Evolutionary conservation across 495 filamentous ascomycete species (phyloP).

Genomic region (Annulohypoxylon nitens): DNA sequence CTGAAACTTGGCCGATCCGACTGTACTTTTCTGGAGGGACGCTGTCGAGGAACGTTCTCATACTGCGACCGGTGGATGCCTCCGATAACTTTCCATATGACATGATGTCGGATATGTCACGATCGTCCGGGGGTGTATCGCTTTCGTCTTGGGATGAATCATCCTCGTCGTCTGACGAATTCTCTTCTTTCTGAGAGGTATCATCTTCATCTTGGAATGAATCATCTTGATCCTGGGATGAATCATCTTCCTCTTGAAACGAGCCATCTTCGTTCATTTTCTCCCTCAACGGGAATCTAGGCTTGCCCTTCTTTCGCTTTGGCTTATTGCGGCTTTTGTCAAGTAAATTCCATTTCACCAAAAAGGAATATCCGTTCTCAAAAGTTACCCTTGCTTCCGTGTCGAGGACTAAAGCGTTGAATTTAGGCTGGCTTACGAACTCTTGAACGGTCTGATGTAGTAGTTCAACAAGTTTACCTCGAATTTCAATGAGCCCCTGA

Average conservation of each 20-base stretch:
- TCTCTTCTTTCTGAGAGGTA: too few relatives aligned
- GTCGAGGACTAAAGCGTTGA: slow-evolving; percentile 3
- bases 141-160: too few relatives aligned
- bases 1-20: neutral
- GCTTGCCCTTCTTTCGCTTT: neutral
- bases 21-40: neutral
- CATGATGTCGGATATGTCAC: neutral
- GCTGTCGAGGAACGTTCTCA: neutral
- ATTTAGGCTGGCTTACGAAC: slow-evolving; percentile 1
- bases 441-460: slow-evolving; percentile 18
- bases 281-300: too few relatives aligned
- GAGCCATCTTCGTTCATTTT: too few relatives aligned
- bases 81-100: neutral
- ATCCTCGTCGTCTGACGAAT: too few relatives aligned
- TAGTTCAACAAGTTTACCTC: neutral
- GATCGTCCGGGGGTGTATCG: too few relatives aligned
- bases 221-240: too few relatives aligned
- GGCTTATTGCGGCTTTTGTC: neutral
- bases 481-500: neutral
- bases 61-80: neutral
- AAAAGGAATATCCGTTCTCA: slow-evolving; percentile 11
- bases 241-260: too few relatives aligned
- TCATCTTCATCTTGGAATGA: too few relatives aligned
- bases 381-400: neutral
- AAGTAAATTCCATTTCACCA: neutral